Percentiles rank a stretch among this genome's conserved stretches.
Evolutionary conservation across 768 basidiomycete genomes (phyloP).

Genomic region (Arthromyces matolae): DNA sequence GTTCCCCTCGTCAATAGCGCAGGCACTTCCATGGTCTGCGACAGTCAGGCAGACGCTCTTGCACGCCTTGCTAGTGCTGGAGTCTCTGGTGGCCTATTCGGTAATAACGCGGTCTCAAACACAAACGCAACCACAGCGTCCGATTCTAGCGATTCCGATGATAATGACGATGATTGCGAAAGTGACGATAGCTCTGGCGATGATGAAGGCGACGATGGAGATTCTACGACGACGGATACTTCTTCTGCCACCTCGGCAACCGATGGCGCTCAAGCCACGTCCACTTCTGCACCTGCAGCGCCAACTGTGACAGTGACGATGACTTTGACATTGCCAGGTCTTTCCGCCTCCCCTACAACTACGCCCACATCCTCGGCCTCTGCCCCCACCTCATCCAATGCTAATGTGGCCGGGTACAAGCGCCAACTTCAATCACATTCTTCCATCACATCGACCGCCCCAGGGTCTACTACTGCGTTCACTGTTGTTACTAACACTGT

Average conservation of each 20-base stretch:
- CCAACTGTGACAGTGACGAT: not conserved
- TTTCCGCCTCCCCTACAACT: no score
- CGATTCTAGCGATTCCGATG: slow-evolving; percentile 5
- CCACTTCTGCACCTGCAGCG: slow-evolving; percentile 4
- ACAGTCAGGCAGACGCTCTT: slow-evolving; percentile 34
- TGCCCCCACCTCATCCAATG: no score
- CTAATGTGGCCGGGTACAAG: no score
- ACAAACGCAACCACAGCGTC: slow-evolving; percentile 8
- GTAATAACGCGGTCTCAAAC: not conserved
- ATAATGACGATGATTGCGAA: slow-evolving; percentile 9
- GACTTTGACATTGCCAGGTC: no score
- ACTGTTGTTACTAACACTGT: no score
- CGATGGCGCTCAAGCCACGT: not conserved
- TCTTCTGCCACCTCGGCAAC: slow-evolving; percentile 7
- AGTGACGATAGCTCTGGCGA: slow-evolving; percentile 6
- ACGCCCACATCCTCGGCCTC: no score
- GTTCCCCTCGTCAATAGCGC: slow-evolving; percentile 45
- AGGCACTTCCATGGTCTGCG: slow-evolving; percentile 45
- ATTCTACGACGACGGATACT: slow-evolving; percentile 7
- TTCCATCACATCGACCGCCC: no score
- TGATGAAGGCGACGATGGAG: slow-evolving; percentile 10
- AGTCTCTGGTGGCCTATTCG: slow-evolving; percentile 19
- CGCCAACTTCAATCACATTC: no score
- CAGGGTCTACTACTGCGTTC: no score
- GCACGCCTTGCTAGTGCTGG: slow-evolving; percentile 39